Conservation (phyloP, 2,329 filamentous ascomycete genomes). For the Lomentospora prolificans region DNA sequence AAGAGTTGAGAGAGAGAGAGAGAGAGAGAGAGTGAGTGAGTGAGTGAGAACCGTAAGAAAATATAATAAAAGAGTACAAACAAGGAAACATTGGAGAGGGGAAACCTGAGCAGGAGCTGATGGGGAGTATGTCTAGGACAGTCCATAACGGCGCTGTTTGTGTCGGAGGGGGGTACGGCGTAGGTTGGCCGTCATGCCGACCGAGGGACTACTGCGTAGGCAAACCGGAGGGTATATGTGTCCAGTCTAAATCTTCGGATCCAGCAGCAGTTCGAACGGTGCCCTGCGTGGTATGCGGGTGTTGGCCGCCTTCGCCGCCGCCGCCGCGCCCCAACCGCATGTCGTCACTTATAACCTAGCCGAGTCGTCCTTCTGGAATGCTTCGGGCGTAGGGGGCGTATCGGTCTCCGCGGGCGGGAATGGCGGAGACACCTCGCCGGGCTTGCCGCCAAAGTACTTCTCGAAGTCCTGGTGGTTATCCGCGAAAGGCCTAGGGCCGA, state of each 20-base stretch:
- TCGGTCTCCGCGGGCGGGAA: constrained; percentile 41
- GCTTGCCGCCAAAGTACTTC: constrained; percentile 76
- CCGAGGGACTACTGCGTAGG: too few relatives aligned
- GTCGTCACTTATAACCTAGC: constrained; percentile 3
- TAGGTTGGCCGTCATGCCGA: too few relatives aligned
- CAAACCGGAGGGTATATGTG: too few relatives aligned
- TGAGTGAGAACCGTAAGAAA: background rate
- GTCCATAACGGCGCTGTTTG: too few relatives aligned
- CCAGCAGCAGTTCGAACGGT: too few relatives aligned
- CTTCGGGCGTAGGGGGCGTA: constrained; percentile 14
- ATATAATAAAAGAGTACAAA: background rate
- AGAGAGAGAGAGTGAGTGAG: background rate
- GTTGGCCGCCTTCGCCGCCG: too few relatives aligned
- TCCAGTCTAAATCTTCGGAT: too few relatives aligned
- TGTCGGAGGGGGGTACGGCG: too few relatives aligned
- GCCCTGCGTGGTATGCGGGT: too few relatives aligned
- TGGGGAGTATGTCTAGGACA: too few relatives aligned
- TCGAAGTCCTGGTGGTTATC: constrained; percentile 78
- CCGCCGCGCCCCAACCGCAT: too few relatives aligned
- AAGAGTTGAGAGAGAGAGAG: constrained; percentile 4
- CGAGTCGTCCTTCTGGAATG: constrained; percentile 2
- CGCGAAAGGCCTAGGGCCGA: constrained; percentile 75
- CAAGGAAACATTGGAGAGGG: background rate
- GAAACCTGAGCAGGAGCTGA: too few relatives aligned
- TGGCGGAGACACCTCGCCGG: constrained; percentile 42